These are phyloP conservation scores for Gorgonomyces haynaldii DNA, from an alignment of 192 early-diverging fungal species.

Conservation along the genomic window DNA sequence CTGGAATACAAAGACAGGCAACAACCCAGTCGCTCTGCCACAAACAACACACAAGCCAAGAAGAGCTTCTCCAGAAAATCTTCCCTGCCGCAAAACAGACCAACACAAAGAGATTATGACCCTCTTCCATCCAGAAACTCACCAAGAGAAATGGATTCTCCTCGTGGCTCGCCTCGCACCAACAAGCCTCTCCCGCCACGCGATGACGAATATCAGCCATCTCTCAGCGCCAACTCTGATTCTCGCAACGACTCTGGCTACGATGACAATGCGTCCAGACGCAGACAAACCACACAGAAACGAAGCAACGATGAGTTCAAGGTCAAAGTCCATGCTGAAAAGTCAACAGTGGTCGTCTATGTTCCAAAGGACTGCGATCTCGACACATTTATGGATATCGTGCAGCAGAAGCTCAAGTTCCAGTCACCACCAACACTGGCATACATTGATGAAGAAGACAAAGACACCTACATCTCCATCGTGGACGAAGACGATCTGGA, in stretches of 20 bases:
- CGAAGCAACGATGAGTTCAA: neutral
- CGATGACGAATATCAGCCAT: too few relatives aligned
- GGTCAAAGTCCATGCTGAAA: slow-evolving; percentile 2
- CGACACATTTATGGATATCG: neutral
- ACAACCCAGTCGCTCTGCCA: neutral
- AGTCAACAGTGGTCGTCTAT: neutral
- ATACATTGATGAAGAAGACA: slow-evolving; percentile 2
- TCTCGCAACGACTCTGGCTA: slow-evolving; percentile 4
- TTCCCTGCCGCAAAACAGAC: neutral
- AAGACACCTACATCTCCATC: slow-evolving; percentile 1
- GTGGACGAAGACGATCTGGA: slow-evolving; percentile 1
- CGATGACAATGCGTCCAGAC: too few relatives aligned
- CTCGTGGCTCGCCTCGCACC: too few relatives aligned
- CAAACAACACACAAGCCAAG: neutral
- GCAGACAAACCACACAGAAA: too few relatives aligned
- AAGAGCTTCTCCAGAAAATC: slow-evolving; percentile 4
- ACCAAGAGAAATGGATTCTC: too few relatives aligned
- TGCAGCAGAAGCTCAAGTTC: neutral
- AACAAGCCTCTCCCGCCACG: too few relatives aligned
- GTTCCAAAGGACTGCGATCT: neutral
- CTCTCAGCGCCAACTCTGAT: too few relatives aligned
- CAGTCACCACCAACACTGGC: neutral
- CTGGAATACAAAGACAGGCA: slow-evolving; percentile 1
- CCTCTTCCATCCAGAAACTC: neutral
- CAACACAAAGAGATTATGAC: neutral